Evolutionary conservation across 2,329 filamentous ascomycete genomes (phyloP).

Genomic region (Stagonosporopsis rhizophila): DNA sequence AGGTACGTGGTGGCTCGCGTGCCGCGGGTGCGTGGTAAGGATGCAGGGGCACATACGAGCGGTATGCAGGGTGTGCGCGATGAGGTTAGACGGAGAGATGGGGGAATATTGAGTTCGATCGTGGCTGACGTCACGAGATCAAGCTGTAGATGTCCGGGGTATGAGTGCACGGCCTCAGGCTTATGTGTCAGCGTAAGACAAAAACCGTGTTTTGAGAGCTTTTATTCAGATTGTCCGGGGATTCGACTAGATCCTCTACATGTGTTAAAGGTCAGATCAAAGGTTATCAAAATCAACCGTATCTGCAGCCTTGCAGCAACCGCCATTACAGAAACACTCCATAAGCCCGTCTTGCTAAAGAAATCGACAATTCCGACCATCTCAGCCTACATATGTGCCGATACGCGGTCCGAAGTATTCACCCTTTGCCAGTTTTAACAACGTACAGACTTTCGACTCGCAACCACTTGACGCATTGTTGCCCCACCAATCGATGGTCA

Average conservation of each 20-base stretch:
- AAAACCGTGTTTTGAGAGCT: no score
- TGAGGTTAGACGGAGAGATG: neutral
- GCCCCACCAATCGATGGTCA: conserved; percentile 50
- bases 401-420: conserved; percentile 1
- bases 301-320: no score
- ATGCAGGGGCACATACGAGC: neutral
- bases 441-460: neutral
- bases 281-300: no score
- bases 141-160: neutral
- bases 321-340: no score
- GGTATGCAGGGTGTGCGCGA: conserved; percentile 4
- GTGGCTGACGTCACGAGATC: conserved; percentile 1
- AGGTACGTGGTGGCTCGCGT: conserved; percentile 1
- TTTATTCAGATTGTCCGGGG: no score
- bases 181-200: neutral
- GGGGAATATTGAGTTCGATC: neutral
- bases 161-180: neutral
- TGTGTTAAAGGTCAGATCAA: no score
- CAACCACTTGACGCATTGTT: conserved; percentile 20
- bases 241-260: no score
- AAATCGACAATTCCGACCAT: no score
- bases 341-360: no score
- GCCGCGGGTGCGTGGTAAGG: neutral
- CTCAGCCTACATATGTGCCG: neutral
- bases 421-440: neutral